Base-by-base conservation (phyloP, 257 asterid species). In the Solanum bukasovii region DNA sequence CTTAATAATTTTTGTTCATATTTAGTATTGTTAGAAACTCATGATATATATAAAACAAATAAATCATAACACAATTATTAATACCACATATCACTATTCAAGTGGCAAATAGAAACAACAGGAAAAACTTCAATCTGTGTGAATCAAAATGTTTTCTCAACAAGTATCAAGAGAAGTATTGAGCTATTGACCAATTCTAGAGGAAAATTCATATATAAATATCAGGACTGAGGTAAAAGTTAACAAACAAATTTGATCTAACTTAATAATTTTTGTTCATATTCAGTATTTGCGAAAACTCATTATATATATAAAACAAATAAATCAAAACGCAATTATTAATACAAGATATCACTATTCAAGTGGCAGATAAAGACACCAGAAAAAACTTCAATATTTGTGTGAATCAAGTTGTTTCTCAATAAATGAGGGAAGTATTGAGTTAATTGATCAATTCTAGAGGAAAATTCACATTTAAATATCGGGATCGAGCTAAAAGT, bases 401-500 rank as follows among this genome's bases (percentile, higher is more conserved):
- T 52, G 63, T 18, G 9, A 6, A 52, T 18, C n/a, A 2, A 52
- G 4, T 52, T 52, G 1, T 52, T 52, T 52, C 0, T 0, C 63
- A 52, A 52, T 8, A 6, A 18, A 52, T 23, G 2, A 23, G 29
- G 29, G 1, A 61, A 67, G 56, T 75, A 38, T 14, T 23, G 31
- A 38, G 13, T n/a, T 25, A 25, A 25, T 38, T 38, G 35, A 77
- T 4, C 61, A 40, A 13, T 40, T n/a, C 7, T 77, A n/a, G 6
- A n/a, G 4, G 8, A n/a, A 40, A 38, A 42, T 13, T 73, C 12
- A 20, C 23, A 34, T 34, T 40, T 42, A 18, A 13, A n/a, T 40
- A 3, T 9, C 0, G 1, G 3, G 27, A 9, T n/a, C 4, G 1
- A 33, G 5, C 5, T 18, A 18, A 5, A 16, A 71, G 4, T 6